phyloP scores from a whole-genome alignment of 1,284 basidiomycete genomes.

The Boletus sp. region DNA sequence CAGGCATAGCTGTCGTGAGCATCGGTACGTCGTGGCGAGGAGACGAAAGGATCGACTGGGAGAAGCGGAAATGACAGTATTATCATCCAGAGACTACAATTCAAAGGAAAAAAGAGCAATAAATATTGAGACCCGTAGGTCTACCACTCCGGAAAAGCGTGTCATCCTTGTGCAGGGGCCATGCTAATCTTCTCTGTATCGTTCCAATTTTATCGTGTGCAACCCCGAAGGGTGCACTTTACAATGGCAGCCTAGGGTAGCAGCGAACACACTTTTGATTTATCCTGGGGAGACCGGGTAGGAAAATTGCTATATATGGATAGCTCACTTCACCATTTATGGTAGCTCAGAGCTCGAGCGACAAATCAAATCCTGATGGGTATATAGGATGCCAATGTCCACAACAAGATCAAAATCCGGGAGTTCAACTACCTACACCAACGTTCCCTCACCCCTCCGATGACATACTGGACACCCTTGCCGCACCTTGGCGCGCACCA shows the following conservation, averaged over 20 bases:
- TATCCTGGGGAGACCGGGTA: slow-evolving; percentile 23
- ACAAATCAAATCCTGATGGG: neutral
- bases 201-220: slow-evolving; percentile 43
- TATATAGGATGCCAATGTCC: slow-evolving; percentile 22
- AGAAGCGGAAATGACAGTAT: too few relatives aligned
- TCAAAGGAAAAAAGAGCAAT: slow-evolving; percentile 25
- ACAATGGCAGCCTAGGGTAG: fast-evolving
- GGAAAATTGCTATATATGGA: slow-evolving; percentile 7
- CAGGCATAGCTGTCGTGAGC: too few relatives aligned
- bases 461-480: slow-evolving; percentile 80
- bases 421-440: slow-evolving; percentile 37
- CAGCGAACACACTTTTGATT: slow-evolving; percentile 21
- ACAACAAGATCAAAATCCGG: slow-evolving; percentile 15
- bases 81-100: too few relatives aligned
- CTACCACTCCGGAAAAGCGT: slow-evolving; percentile 40
- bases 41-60: too few relatives aligned
- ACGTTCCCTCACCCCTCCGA: slow-evolving; percentile 54
- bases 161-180: slow-evolving; percentile 40
- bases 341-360: neutral
- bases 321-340: neutral
- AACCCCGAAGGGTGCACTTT: slow-evolving; percentile 41
- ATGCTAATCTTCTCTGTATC: slow-evolving; percentile 41
- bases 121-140: slow-evolving; percentile 41
- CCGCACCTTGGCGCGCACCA: slow-evolving; percentile 64
- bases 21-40: too few relatives aligned